A percentile compares a stretch with the other conserved stretches of the same genome.
Conservation (phyloP, 169 alveolate species). For the Plasmodium billcollinsi region DNA sequence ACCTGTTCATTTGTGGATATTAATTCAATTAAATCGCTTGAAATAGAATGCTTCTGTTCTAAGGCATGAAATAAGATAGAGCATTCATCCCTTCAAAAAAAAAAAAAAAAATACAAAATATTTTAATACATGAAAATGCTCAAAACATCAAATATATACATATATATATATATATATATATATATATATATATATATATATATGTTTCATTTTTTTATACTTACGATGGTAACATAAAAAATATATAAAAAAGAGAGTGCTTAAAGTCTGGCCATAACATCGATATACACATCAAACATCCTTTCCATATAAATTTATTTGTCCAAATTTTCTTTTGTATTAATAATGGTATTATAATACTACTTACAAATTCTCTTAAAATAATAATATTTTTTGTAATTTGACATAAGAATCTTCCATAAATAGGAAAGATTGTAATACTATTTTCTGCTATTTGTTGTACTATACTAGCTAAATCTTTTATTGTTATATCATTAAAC, state of each 20-base stretch:
- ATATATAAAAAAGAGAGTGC: conserved; percentile 69
- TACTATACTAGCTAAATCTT: conserved; percentile 73
- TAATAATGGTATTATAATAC: conserved; percentile 73
- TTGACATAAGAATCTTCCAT: conserved; percentile 75
- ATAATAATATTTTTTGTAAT: conserved; percentile 62
- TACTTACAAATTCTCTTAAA: conserved; percentile 68
- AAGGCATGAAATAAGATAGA: conserved; percentile 39
- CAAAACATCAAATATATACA: neutral
- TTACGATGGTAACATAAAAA: conserved; percentile 75
- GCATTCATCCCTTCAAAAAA: conserved; percentile 69
- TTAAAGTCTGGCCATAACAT: conserved; percentile 76
- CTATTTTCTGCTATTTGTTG: conserved; percentile 70
- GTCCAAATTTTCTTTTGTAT: conserved; percentile 77
- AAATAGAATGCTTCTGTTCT: conserved; percentile 53
- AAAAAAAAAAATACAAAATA: conserved; percentile 23
- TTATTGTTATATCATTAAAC: conserved; percentile 64
- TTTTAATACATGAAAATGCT: too few species aligned
- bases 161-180: neutral
- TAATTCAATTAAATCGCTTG: conserved; percentile 52
- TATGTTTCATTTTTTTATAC: conserved; percentile 12
- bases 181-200: too few species aligned
- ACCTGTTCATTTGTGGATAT: conserved; percentile 74
- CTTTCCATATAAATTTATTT: conserved; percentile 75
- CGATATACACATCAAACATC: conserved; percentile 71
- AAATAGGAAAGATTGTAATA: conserved; percentile 66